Conservation (phyloP, 345 rosid species). For the Citrus maxima region DNA sequence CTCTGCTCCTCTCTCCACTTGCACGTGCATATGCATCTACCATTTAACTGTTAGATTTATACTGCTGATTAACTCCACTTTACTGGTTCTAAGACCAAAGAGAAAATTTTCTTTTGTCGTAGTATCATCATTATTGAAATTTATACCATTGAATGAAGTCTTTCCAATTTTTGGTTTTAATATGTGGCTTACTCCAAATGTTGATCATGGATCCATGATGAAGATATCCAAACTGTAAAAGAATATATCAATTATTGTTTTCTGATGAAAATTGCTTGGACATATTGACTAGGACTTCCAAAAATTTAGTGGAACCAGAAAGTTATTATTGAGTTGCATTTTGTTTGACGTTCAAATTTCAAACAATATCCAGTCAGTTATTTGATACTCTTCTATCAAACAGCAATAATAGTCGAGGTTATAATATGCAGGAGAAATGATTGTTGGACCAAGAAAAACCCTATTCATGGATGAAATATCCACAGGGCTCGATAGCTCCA, state of each 20-base stretch:
- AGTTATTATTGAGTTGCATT: background rate
- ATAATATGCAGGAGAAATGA: conserved; percentile 76
- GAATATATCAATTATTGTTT: background rate
- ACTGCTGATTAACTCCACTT: background rate
- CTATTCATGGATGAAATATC: conserved; percentile 98
- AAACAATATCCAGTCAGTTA: too few relatives aligned
- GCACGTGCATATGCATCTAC: background rate
- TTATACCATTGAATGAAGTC: background rate
- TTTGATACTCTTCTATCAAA: background rate
- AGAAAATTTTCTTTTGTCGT: background rate
- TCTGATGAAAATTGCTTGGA: background rate
- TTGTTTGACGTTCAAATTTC: background rate
- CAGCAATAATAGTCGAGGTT: background rate
- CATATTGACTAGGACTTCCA: background rate
- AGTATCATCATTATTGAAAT: background rate
- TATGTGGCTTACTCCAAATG: background rate
- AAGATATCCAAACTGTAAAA: background rate
- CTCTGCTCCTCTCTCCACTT: background rate
- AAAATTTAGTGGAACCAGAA: background rate
- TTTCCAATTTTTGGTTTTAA: background rate
- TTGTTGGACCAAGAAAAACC: conserved; percentile 94
- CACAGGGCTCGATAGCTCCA: conserved; percentile 93
- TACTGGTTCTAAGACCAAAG: background rate
- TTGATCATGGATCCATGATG: background rate
- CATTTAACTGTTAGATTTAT: background rate